These are phyloP conservation scores for Rhizopogon rudus DNA, from an alignment of 768 basidiomycete genomes.

Conservation along the genomic window DNA sequence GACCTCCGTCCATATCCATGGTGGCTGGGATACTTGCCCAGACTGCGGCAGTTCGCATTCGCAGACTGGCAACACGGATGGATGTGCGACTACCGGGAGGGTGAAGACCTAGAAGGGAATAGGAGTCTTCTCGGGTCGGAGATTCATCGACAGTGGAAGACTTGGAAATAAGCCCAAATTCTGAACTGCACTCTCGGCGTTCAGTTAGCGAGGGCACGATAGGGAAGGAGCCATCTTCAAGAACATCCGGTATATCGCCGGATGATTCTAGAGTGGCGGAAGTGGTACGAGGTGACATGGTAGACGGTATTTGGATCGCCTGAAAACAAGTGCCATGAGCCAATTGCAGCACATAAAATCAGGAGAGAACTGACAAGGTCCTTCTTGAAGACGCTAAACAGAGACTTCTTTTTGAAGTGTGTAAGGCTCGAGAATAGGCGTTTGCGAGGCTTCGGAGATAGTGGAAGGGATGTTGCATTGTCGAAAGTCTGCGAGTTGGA, in stretches of 20 bases:
- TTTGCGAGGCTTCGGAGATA: background rate
- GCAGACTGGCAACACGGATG: constrained; percentile 19
- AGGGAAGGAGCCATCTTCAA: background rate
- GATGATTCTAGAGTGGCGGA: background rate
- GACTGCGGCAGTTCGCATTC: constrained; percentile 21
- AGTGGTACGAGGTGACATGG: background rate
- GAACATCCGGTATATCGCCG: background rate
- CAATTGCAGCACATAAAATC: background rate
- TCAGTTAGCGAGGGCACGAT: too few relatives aligned
- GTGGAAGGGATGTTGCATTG: background rate
- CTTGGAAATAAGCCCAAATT: background rate
- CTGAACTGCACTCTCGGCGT: background rate
- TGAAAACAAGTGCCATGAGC: background rate
- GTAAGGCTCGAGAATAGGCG: background rate
- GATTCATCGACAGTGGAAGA: background rate
- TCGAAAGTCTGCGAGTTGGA: background rate
- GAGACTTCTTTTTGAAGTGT: background rate
- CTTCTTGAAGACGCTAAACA: background rate
- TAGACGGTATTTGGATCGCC: background rate
- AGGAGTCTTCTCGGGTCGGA: background rate
- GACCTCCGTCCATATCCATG: background rate
- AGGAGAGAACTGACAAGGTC: background rate
- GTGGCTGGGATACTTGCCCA: constrained; percentile 24
- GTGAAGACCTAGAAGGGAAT: background rate
- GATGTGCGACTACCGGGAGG: constrained; percentile 19